phyloP scores from a whole-genome alignment of 1,284 basidiomycete genomes.

The Ustilago tritici region DNA sequence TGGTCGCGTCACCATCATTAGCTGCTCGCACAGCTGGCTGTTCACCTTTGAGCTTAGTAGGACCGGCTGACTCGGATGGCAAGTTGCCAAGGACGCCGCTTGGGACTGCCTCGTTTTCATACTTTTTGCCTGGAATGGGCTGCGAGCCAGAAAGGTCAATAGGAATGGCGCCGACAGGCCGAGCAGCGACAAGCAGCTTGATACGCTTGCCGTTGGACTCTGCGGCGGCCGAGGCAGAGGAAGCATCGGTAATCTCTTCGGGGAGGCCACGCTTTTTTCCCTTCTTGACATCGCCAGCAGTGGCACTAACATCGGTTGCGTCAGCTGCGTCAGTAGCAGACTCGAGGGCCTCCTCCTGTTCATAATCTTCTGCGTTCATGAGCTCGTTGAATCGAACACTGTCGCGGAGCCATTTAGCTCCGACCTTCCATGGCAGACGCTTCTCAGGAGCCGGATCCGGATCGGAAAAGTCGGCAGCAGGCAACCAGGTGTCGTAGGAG shows the following conservation, averaged over 20 bases:
- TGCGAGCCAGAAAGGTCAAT: constrained; percentile 65
- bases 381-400: constrained; percentile 66
- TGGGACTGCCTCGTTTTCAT: constrained; percentile 66
- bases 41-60: constrained; percentile 35
- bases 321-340: constrained; percentile 24
- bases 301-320: constrained; percentile 27
- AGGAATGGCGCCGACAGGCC: constrained; percentile 62
- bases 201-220: constrained; percentile 62
- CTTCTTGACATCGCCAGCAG: constrained; percentile 28
- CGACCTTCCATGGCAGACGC: constrained; percentile 58
- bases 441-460: constrained; percentile 67
- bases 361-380: constrained; percentile 70
- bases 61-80: constrained; percentile 48
- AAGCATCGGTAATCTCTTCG: constrained; percentile 61
- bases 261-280: constrained; percentile 66
- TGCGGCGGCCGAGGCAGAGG: constrained; percentile 35
- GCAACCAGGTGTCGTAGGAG: constrained; percentile 70
- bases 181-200: constrained; percentile 64
- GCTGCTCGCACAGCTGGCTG: constrained; percentile 48
- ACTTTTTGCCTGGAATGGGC: constrained; percentile 67
- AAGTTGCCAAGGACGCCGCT: constrained; percentile 66
- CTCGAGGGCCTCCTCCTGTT: constrained; percentile 58
- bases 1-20: constrained; percentile 58
- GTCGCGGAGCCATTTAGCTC: constrained; percentile 65
- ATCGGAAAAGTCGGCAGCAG: constrained; percentile 65